Conservation (phyloP, 306 rosid genomes). For the Trifolium repens region DNA sequence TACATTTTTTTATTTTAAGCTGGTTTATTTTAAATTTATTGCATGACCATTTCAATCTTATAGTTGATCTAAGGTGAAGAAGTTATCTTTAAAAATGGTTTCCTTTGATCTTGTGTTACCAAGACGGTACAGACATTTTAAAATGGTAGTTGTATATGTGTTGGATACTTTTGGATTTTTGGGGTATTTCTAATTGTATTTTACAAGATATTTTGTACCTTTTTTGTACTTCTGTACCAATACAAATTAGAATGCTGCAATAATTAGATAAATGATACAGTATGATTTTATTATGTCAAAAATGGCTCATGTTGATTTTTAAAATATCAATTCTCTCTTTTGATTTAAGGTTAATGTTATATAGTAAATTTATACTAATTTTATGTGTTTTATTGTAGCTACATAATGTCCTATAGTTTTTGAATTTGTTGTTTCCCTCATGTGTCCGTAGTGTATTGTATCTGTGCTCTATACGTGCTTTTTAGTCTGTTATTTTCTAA, state of each 20-base stretch:
- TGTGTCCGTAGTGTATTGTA: background rate
- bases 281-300: background rate
- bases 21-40: constrained; percentile 7
- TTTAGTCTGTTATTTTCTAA: background rate
- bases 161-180: background rate
- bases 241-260: background rate
- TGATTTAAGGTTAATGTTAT: background rate
- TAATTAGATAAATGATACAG: background rate
- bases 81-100: constrained; percentile 17
- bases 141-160: background rate
- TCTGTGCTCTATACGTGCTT: background rate
- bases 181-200: background rate
- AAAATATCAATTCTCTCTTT: background rate
- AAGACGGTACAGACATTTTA: background rate
- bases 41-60: constrained; percentile 4
- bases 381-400: background rate
- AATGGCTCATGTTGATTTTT: background rate
- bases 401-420: background rate
- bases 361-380: background rate
- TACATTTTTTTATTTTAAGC: background rate
- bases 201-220: too few species aligned
- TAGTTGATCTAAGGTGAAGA: background rate
- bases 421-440: background rate
- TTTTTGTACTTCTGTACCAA: background rate
- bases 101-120: constrained; percentile 3